These are phyloP conservation scores for Anacardium occidentale DNA, from an alignment of 345 rosid genomes.

Conservation along the genomic window DNA sequence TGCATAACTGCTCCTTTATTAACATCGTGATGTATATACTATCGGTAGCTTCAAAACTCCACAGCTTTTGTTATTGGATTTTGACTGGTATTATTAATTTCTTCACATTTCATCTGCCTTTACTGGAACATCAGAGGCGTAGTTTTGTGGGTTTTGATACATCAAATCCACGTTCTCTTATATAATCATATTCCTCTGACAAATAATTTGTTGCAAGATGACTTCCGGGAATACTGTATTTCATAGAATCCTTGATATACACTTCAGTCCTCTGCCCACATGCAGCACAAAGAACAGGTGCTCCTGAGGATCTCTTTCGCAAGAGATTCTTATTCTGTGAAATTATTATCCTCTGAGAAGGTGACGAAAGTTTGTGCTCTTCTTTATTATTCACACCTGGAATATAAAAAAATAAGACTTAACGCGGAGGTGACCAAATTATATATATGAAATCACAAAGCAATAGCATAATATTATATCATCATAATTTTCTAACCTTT, in stretches of 20 bases:
- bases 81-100: not conserved
- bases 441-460: no score
- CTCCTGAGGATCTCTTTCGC: slow-evolving; percentile 30
- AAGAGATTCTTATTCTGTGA: slow-evolving; percentile 16
- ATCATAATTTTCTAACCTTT: no score
- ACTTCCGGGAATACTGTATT: slow-evolving; percentile 44
- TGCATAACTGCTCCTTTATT: no score
- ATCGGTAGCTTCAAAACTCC: not conserved
- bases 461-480: no score
- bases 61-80: not conserved
- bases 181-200: slow-evolving; percentile 36
- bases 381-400: no score
- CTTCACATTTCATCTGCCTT: slow-evolving; percentile 2
- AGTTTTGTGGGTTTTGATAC: slow-evolving; percentile 38
- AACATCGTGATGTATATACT: not conserved
- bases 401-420: no score
- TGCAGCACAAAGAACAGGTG: slow-evolving; percentile 49
- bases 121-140: slow-evolving; percentile 52
- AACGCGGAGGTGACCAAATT: no score
- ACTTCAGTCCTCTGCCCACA: slow-evolving; percentile 52
- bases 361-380: no score
- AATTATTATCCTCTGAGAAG: slow-evolving; percentile 12
- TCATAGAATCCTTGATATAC: slow-evolving; percentile 43
- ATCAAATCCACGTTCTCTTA: slow-evolving; percentile 65
- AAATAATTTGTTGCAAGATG: slow-evolving; percentile 53